Evolutionary conservation across 257 asterid genomes (phyloP), one percentile per base, ranked within the genome.

Genomic region (Coffea eugenioides): DNA sequence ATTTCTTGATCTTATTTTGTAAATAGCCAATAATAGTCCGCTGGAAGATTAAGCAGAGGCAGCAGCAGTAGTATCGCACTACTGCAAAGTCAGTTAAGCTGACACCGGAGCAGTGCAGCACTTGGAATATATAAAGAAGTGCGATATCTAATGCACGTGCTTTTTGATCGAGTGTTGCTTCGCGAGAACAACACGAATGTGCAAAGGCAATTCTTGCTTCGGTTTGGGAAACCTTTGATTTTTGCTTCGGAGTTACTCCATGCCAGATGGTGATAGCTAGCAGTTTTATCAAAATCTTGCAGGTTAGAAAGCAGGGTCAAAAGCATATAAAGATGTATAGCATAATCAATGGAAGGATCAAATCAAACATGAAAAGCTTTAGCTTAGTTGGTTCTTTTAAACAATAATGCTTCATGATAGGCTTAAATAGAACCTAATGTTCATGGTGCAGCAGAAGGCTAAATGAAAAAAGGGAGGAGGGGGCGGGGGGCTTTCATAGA

Each of bases 191-290:
- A 77, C 82, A 82, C 34, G 85, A 62, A 46, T 77, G 75, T 48
- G 74, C 69, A 73, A 79, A 36, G 25, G 1, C 46, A 64, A 27
- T 52, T 73, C 48, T 34, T 54, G 66, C 66, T 71, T 54, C 36
- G 77, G 14, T 57, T 70, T 71, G 52, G 21, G 80, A 25, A 51
- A 69, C 3, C 62, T 79, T 73, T 83, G 70, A 76, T 76, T 83
- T 75, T 83, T 72, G 82, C 83, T 83, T 83, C 77, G 61, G 61
- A 62, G 43, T 74, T 71, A 75, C 86, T 78, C 46, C 31, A 41
- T 11, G 71, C 23, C 43, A 77, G 67, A 39, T 43, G 41, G 71
- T 3, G 45, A n/a, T 3, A 27, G 54, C 43, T 5, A 31, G 8
- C 51, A 48, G 54, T 16, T 39, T 39, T 57, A 59, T 74, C 51